phyloP scores from a whole-genome alignment of 2,329 filamentous ascomycete species.

The Hymenoscyphus linearis region DNA sequence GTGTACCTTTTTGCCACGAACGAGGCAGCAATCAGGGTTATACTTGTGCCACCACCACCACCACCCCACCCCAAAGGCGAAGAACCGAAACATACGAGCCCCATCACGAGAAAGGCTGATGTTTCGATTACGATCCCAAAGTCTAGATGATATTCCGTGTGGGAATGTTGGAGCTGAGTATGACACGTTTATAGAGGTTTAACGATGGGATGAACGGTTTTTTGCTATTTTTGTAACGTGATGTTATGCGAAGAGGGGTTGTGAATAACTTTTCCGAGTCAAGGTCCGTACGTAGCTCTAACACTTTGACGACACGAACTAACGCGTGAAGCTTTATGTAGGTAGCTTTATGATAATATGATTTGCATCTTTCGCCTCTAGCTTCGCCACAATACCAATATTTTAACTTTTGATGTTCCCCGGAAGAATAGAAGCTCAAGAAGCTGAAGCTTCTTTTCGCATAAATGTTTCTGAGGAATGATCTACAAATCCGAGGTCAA shows the following conservation, averaged over 20 bases:
- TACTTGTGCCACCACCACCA: too few species aligned
- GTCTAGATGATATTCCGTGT: not conserved
- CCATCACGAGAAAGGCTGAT: not conserved
- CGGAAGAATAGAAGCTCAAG: not conserved
- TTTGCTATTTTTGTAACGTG: not conserved
- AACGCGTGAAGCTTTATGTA: not conserved
- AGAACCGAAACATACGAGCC: not conserved
- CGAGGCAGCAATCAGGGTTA: not conserved
- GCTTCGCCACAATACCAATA: not conserved
- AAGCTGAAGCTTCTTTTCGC: not conserved
- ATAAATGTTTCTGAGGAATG: not conserved
- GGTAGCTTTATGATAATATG: not conserved
- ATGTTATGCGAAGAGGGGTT: too few species aligned
- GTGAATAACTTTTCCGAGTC: not conserved
- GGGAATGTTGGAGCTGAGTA: not conserved
- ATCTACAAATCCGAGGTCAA: not conserved
- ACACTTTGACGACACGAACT: too few species aligned
- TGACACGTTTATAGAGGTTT: not conserved
- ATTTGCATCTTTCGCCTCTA: too few species aligned
- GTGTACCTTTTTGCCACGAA: not conserved
- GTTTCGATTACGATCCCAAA: not conserved
- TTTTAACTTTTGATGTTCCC: not conserved
- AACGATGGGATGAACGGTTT: not conserved
- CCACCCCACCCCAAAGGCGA: not conserved
- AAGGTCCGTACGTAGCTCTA: not conserved